Percentiles rank a stretch among this genome's conserved stretches.
These are phyloP conservation scores for Avena insularis DNA, from an alignment of 176 grass and related monocot genomes.

Conservation along the genomic window DNA sequence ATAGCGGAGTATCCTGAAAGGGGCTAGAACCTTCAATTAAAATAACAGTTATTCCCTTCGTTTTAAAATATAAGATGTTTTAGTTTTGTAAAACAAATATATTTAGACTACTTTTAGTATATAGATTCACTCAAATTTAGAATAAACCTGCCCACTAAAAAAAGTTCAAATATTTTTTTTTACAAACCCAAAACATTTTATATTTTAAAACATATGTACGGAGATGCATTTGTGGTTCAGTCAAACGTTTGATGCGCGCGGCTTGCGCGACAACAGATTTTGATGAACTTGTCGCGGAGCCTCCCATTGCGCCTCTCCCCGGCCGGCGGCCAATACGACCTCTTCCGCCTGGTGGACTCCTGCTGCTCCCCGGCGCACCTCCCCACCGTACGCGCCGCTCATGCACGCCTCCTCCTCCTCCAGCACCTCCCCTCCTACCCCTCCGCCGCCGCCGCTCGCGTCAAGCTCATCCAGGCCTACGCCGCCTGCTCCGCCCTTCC, in stretches of 20 bases:
- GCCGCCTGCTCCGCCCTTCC: slow-evolving; percentile 65
- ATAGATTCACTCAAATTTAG: too few relatives aligned
- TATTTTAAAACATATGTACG: too few relatives aligned
- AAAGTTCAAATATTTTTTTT: too few relatives aligned
- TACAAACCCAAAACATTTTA: too few relatives aligned
- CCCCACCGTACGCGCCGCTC: slow-evolving; percentile 47
- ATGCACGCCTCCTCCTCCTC: slow-evolving; percentile 54
- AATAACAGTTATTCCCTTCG: too few relatives aligned
- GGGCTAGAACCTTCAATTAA: too few relatives aligned
- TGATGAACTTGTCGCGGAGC: slow-evolving; percentile 36
- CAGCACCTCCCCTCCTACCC: slow-evolving; percentile 46
- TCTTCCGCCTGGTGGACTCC: slow-evolving; percentile 54
- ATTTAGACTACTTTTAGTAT: too few relatives aligned
- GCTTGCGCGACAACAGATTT: background rate
- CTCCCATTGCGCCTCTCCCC: background rate
- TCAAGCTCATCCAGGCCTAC: slow-evolving; percentile 81
- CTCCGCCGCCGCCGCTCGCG: slow-evolving; percentile 32
- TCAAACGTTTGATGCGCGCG: background rate
- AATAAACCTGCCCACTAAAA: too few relatives aligned
- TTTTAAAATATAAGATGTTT: too few relatives aligned
- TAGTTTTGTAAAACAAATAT: too few relatives aligned
- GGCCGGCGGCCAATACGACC: slow-evolving; percentile 7
- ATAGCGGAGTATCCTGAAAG: too few relatives aligned
- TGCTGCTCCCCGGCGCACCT: slow-evolving; percentile 59
- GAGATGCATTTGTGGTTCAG: too few relatives aligned